These are phyloP conservation scores for Oemleria cerasiformis DNA, from an alignment of 306 rosid genomes.

Conservation along the genomic window DNA sequence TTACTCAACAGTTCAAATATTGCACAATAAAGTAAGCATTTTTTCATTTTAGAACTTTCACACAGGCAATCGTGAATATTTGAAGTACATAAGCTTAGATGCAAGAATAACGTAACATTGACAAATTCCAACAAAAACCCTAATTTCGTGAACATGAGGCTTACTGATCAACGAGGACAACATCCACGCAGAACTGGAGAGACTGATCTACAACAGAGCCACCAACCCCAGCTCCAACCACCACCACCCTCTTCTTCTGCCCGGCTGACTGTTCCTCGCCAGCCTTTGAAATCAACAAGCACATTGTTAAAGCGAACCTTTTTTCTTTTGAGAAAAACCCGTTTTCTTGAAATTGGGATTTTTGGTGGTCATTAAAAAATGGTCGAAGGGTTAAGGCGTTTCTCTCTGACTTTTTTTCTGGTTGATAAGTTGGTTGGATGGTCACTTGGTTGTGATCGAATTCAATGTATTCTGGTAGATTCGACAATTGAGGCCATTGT, in stretches of 20 bases:
- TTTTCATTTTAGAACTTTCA: background rate
- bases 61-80: background rate
- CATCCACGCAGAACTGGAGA: conserved; percentile 37
- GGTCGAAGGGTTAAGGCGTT: no score
- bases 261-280: background rate
- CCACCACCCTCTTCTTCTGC: conserved; percentile 29
- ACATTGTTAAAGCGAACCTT: background rate
- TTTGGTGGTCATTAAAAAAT: no score
- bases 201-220: conserved; percentile 33
- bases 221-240: conserved; percentile 35
- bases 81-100: background rate
- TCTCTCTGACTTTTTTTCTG: no score
- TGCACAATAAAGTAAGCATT: background rate
- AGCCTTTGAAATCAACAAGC: background rate
- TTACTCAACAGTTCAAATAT: background rate
- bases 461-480: no score
- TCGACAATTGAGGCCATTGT: no score
- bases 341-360: background rate
- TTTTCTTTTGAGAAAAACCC: background rate
- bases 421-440: no score
- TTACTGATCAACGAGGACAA: conserved; percentile 40
- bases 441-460: no score
- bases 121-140: background rate
- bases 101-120: no score
- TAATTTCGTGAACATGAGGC: background rate